Base-by-base conservation (phyloP, 768 basidiomycete genomes). In the Strobilomyces dryophilus region DNA sequence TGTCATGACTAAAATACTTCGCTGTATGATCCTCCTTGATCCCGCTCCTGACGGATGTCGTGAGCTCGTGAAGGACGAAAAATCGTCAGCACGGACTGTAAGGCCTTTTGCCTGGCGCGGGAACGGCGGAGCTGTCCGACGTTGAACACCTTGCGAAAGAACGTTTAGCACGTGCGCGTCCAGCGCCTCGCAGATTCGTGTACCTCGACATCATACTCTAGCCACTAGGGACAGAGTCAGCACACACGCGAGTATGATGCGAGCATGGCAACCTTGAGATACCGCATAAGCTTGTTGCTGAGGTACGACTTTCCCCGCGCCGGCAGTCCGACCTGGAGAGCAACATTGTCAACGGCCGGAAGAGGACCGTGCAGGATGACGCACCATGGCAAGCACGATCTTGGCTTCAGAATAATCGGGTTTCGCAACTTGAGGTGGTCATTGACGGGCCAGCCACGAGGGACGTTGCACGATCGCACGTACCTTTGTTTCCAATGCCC, bases 331-430 rank as follows among this genome's bases (percentile, higher is more conserved):
- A 98, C 93, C 92, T 95, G 59, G 26, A 46, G 27, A 18, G 46
- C 15, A 24, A 8, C 21, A 17, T 53, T 36, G 52, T 17, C 35
- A 17, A 41, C 14, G 21, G 17, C 48, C 29, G 20, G 42, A 17
- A 39, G 37, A 51, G 46, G 46, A 29, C 40, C 24, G 39, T 15
- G 34, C 4, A 51, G 29, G 17, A 51, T 21, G 14, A 53, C 72
- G 45, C 48, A 93, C 95, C 92, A 98, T 98, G 3, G 95, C 95
- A 11, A 98, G 81, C 8, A 99, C 93, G 59, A 99, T 97, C 80
- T 98, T 99, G 35, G 92, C 92, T 66, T 98, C 95, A 4, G 94
- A 97, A 63, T 98, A 98, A 65, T 99, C 97, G 6, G 97, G 97
- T 70, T 95, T 98, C 49, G 90, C 88, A 44, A 95, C 92, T 94